Base-by-base conservation (phyloP, 1,284 basidiomycete species). In the Entoloma clypeatum region DNA sequence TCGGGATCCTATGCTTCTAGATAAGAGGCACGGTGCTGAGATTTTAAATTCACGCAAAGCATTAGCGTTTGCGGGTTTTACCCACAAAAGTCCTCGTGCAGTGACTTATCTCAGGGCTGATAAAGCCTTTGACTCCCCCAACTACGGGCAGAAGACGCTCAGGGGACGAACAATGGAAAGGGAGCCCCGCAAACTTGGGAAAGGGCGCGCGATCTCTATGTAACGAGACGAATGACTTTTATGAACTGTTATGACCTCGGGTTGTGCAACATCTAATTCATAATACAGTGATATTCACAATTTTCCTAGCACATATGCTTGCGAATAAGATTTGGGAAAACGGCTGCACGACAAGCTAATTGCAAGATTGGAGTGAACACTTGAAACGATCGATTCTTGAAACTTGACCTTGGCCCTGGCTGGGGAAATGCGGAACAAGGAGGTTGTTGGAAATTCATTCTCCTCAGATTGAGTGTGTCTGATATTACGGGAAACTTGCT, bases 31-130 rank as follows among this genome's bases (percentile, higher is more conserved):
- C 57, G 93, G 94, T 18, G 75, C 80, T 46, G 78, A 90, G 58
- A 82, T 96, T 45, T 72, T 97, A 54, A 82, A 90, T 57, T 85
- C 94, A 51, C 81, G 94, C 55, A 97, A 98, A 67, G 82, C 84
- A 49, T 74, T 92, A 40, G 91, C 90, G 7, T 93, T 93, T 63
- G 89, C 86, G 39, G 89, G 88, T 30, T 91, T 91, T 65, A 91
- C 89, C 23, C 88, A 91, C 67, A 90, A 86, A 72, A 86, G 81
- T 55, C 86, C 86, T 45, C 79, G 86, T 48, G 72, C 73, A 38
- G 76, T 89, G 59, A 84, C 69, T 58, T 88, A 88, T 62, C 69
- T 77, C 50, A 74, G 81, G 53, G 83, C 77, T 42, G 84, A 87
- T 63, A 79, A 70, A 55, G 80, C 77, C 35, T 86, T 87, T 61